Evolutionary conservation across 2,329 filamentous ascomycete genomes (phyloP), one percentile per base, ranked within the genome.

Genomic region (Paramyrothecium sp.): DNA sequence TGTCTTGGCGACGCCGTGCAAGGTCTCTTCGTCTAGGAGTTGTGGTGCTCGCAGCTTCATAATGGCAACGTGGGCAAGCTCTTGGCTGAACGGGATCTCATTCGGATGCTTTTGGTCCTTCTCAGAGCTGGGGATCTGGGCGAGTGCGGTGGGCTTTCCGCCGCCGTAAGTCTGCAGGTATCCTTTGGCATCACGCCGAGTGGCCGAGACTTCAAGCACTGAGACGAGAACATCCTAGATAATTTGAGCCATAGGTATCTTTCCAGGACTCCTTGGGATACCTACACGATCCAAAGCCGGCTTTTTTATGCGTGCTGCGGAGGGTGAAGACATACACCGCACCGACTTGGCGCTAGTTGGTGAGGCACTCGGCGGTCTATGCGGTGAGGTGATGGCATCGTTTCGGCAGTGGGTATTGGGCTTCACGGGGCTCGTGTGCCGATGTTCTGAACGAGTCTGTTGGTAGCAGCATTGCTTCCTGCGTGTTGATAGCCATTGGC

Each of bases 161-260:
- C 63, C 67, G 61, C 65, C 88, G 71, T 97, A 96, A 60, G 92
- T 93, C 65, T 95, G 89, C 17, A 99, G 82, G 69, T 97, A 99
- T 41, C 91, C 88, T 73, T 90, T 93, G 51, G 93, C 92, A 76
- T 99, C 95, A 66, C 95, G 87, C 74, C 93, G 96, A 0, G 94
- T 97, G 7, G 93, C 90, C 12, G 92, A 92, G 19, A 93, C 92
- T 67, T 91, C 91, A 33, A 99, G 80, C 3, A 98, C 85, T 17
- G 92, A 93, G 33, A 96, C 82, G 65, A 96, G 88, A 67, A 97
- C 89, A 69, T 97, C 91, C 89, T 92, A 62, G 13, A 30, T 10
- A 38, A 21, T 8, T 7, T 21, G 50, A 44, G 56, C 67, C 51
- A 63, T 62, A 57, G 38, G 47, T 21, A 26, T 20, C 26, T n/a